Base-by-base conservation (phyloP, 768 basidiomycete species). In the Panellus pusillus region DNA sequence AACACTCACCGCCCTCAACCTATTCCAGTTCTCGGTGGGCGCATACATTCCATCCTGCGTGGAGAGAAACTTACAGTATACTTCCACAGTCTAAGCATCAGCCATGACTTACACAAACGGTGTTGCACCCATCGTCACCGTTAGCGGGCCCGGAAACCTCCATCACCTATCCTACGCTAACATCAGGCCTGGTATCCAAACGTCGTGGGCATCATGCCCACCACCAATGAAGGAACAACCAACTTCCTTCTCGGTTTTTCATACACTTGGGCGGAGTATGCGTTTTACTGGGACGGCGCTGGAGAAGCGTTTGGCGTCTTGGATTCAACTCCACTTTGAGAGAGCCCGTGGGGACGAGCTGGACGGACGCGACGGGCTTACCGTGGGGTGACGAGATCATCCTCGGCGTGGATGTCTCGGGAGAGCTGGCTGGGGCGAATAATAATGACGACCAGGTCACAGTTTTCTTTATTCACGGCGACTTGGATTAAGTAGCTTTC, bases 81-180 rank as follows among this genome's bases (percentile, higher is more conserved):
- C 24, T 3, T 24, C 24, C 24, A 24, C 24, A 24, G 24, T 6
- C 24, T 24, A 24, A 24, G 24, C 24, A 24, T 24, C 17, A 40
- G 18, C 38, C 28, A 43, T 50, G 49, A 50, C 32, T 17, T 50
- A 43, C 35, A 44, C 32, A 31, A 54, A 47, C 24, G 52, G 52
- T 13, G 13, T 54, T 28, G 46, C 46, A 1, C 52, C 46, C 28
- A 54, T 54, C 11, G 52, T 54, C 9, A 54, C 52, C 46, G 41
- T 44, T 14, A 37, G 20, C 32, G 52, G 52, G 1, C 52, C 46
- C 1, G 52, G 52, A 1, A 54, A 47, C 24, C 41, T 54, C 2
- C 52, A 54, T 27, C 52, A 47, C 42, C 52, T 54, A 40, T 47
- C 52, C 27, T 54, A 54, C 29, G 39, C 45, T 41, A 44, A 40